Evolutionary conservation across 352 stramenopile genomes (phyloP).

Genomic region (Pythium periplocum): DNA sequence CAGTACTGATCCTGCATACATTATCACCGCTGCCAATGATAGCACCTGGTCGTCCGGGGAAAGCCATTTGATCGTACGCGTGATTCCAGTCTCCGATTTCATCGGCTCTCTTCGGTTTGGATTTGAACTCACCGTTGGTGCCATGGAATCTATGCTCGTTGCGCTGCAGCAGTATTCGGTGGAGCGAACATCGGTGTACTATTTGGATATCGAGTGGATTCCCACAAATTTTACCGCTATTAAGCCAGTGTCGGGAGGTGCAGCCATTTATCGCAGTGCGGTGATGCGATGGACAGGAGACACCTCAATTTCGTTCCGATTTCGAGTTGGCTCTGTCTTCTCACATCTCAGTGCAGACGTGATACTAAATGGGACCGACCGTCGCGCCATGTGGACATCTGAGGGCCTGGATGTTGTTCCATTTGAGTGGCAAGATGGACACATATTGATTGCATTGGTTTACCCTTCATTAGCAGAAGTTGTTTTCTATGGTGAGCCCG

Average conservation of each 20-base stretch:
- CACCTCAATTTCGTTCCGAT: slow-evolving; percentile 16
- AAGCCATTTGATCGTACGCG: too few species aligned
- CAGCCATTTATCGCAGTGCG: slow-evolving; percentile 14
- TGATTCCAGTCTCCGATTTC: too few species aligned
- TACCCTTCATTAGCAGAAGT: slow-evolving; percentile 22
- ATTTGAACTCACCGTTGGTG: background rate
- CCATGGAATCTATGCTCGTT: background rate
- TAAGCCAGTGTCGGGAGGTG: background rate
- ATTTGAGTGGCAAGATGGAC: slow-evolving; percentile 27
- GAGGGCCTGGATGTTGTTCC: slow-evolving; percentile 2
- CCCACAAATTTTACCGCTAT: slow-evolving; percentile 7
- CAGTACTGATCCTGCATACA: too few species aligned
- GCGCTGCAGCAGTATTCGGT: background rate
- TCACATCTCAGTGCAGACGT: slow-evolving; percentile 29
- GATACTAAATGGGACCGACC: slow-evolving; percentile 23
- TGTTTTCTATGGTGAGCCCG: slow-evolving; percentile 24
- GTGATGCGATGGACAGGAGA: slow-evolving; percentile 6
- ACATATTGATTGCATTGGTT: slow-evolving; percentile 12
- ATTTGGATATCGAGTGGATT: slow-evolving; percentile 19
- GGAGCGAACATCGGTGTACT: slow-evolving; percentile 7
- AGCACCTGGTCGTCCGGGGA: too few species aligned
- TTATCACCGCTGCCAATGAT: too few species aligned
- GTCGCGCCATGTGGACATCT: slow-evolving; percentile 31
- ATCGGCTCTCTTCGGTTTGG: too few species aligned
- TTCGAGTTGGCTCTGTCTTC: slow-evolving; percentile 27